Evolutionary conservation across 257 asterid genomes (phyloP).

Genomic region (Orobanche coerulescens): DNA sequence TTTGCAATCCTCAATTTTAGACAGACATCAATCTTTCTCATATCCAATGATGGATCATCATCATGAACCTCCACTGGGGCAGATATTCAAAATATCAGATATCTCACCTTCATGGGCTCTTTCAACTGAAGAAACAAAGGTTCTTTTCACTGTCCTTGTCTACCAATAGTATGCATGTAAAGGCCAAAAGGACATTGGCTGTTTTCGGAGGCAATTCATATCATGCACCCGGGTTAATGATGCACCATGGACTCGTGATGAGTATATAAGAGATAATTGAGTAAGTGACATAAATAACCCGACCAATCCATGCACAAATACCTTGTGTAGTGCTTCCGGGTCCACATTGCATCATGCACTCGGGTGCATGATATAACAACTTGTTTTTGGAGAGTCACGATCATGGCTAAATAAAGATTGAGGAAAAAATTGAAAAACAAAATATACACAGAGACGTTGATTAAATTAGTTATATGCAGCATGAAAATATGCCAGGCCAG

Average conservation of each 20-base stretch:
- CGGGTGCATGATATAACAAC: too few relatives aligned
- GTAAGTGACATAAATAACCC: too few relatives aligned
- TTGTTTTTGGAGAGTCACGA: neutral
- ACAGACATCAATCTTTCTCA: slow-evolving; percentile 33
- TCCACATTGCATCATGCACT: too few relatives aligned
- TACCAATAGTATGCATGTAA: too few relatives aligned
- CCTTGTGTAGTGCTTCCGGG: too few relatives aligned
- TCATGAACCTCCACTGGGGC: slow-evolving; percentile 32
- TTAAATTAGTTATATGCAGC: slow-evolving; percentile 10
- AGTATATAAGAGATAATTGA: too few relatives aligned
- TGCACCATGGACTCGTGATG: too few relatives aligned
- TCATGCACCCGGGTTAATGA: too few relatives aligned
- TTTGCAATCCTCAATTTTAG: slow-evolving; percentile 41
- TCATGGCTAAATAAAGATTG: slow-evolving; percentile 2
- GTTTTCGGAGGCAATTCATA: too few relatives aligned
- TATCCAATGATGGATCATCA: slow-evolving; percentile 29
- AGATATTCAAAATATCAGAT: slow-evolving; percentile 56
- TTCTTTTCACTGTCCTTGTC: slow-evolving; percentile 24
- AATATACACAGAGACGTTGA: too few relatives aligned
- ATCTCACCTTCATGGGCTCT: slow-evolving; percentile 77
- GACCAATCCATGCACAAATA: too few relatives aligned
- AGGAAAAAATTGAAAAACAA: neutral
- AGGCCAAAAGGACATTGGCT: neutral
- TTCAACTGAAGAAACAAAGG: slow-evolving; percentile 88
- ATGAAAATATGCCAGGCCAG: neutral